Evolutionary conservation across 176 grass and related monocot species (phyloP).

Genomic region (Carex scoparia): DNA sequence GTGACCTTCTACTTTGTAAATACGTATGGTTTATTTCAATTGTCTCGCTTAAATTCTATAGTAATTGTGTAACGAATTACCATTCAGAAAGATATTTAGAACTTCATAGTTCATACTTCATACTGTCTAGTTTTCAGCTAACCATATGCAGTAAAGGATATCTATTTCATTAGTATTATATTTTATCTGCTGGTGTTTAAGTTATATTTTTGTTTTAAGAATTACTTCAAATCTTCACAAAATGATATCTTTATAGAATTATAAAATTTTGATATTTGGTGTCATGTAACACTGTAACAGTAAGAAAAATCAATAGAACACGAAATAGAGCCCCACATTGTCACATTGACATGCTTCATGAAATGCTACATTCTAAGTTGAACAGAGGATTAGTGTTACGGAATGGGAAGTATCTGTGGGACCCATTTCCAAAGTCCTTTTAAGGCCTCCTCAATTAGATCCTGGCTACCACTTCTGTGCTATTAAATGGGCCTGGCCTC

Average conservation of each 20-base stretch:
- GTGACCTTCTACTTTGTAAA: background rate
- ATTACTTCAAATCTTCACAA: background rate
- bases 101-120: background rate
- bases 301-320: no score
- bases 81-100: background rate
- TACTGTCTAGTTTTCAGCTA: background rate
- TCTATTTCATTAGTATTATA: background rate
- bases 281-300: no score
- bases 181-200: background rate
- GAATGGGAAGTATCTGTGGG: slow-evolving; percentile 48
- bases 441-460: slow-evolving; percentile 57
- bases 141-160: background rate
- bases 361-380: background rate
- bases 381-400: background rate
- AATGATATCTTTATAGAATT: background rate
- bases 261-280: background rate
- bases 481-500: slow-evolving; percentile 52
- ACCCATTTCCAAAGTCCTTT: slow-evolving; percentile 49
- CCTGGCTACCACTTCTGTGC: slow-evolving; percentile 58
- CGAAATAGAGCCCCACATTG: background rate
- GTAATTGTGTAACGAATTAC: background rate
- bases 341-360: slow-evolving; percentile 1
- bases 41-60: background rate
- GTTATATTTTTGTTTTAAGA: background rate
- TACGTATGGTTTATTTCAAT: background rate